Evolutionary conservation across 108 stramenopile genomes (phyloP).

Genomic region (Mayamaea pseudoterrestris): DNA sequence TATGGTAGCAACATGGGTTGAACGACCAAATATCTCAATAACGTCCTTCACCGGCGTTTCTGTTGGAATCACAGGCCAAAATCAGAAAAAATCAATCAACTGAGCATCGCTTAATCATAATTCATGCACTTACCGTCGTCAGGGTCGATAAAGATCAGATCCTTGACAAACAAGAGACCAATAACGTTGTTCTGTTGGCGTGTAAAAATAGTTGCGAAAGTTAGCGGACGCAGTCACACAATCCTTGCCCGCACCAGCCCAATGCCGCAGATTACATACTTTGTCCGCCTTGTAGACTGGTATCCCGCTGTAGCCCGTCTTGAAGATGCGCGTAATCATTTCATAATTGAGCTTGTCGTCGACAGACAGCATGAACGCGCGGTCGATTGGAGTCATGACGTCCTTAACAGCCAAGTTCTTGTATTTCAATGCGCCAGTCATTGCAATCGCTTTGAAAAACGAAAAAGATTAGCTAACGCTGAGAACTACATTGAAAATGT

Average conservation of each 20-base stretch:
- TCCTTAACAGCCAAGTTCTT: slow-evolving; percentile 73
- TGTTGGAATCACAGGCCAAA: too few relatives aligned
- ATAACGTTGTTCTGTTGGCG: slow-evolving; percentile 65
- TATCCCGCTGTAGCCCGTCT: slow-evolving; percentile 87
- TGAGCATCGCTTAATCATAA: too few relatives aligned
- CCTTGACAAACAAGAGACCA: slow-evolving; percentile 95
- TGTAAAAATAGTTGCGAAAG: too few relatives aligned
- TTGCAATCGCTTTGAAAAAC: too few relatives aligned
- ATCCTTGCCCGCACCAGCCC: too few relatives aligned
- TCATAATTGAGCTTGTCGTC: slow-evolving; percentile 85
- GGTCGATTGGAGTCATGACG: slow-evolving; percentile 89
- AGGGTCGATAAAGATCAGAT: slow-evolving; percentile 96
- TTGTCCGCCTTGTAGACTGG: slow-evolving; percentile 77
- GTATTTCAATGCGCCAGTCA: slow-evolving; percentile 90
- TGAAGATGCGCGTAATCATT: slow-evolving; percentile 89
- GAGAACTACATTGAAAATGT: too few relatives aligned
- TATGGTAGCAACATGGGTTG: slow-evolving; percentile 73
- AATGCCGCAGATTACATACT: slow-evolving; percentile 10
- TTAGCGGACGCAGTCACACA: too few relatives aligned
- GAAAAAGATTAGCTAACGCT: too few relatives aligned
- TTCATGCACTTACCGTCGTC: too few relatives aligned
- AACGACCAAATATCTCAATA: slow-evolving; percentile 88
- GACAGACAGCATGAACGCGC: slow-evolving; percentile 88
- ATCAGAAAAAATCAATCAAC: too few relatives aligned
- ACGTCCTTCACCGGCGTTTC: slow-evolving; percentile 74